Evolutionary conservation across 2,329 filamentous ascomycete genomes (phyloP).

Genomic region (Blastomyces parvus): DNA sequence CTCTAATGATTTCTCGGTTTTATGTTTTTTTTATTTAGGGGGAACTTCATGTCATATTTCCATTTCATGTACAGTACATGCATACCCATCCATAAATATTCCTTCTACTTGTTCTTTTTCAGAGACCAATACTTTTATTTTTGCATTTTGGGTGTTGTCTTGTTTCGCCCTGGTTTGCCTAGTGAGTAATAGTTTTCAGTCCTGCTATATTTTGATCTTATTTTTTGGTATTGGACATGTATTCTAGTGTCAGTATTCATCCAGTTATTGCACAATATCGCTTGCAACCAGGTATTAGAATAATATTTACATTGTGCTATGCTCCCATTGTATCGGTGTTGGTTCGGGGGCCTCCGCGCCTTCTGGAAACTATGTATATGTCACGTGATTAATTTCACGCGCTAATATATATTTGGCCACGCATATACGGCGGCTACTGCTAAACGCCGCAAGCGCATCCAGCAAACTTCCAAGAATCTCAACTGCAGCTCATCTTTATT

Average conservation of each 20-base stretch:
- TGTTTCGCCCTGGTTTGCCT: background rate
- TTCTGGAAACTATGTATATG: background rate
- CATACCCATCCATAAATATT: background rate
- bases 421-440: background rate
- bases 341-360: too few relatives aligned
- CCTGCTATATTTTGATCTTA: too few relatives aligned
- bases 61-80: background rate
- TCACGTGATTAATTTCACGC: background rate
- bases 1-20: background rate
- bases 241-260: background rate
- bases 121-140: background rate
- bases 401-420: background rate
- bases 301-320: background rate
- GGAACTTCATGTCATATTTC: background rate
- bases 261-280: background rate
- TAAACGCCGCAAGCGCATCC: background rate
- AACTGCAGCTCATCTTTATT: background rate
- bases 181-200: background rate
- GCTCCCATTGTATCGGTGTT: background rate
- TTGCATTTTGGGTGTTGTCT: background rate
- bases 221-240: background rate
- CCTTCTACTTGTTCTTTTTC: background rate
- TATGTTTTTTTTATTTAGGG: slow-evolving; percentile 1
- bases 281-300: background rate
- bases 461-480: slow-evolving; percentile 1